phyloP scores from a whole-genome alignment of 116 monocot genomes.

The Iris pallida region DNA sequence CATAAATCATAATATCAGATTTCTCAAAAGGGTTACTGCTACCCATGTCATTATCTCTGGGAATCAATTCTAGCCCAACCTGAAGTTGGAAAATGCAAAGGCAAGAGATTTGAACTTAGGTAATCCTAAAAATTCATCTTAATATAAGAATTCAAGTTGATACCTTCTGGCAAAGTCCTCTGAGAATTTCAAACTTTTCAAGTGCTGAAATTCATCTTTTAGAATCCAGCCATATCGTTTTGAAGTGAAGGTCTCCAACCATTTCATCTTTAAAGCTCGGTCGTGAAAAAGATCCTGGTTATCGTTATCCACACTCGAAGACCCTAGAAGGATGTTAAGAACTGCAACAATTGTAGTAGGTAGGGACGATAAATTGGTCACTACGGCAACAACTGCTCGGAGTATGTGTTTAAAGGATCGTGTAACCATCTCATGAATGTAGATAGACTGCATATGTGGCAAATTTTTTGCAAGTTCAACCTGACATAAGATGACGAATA shows the following conservation, averaged over 20 bases:
- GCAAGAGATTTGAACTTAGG: neutral
- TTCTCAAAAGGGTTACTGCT: constrained; percentile 67
- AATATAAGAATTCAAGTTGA: no score
- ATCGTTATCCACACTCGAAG: constrained; percentile 21
- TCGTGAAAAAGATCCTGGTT: constrained; percentile 25
- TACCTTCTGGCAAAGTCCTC: no score
- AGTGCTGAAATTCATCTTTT: no score
- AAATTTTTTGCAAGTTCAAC: constrained; percentile 82
- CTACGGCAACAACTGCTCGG: constrained; percentile 68
- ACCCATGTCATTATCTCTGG: constrained; percentile 83
- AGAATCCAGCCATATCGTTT: no score
- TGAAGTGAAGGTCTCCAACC: no score
- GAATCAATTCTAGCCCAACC: constrained; percentile 79
- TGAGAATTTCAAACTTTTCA: no score
- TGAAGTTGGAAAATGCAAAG: constrained; percentile 14
- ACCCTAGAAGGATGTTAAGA: constrained; percentile 72
- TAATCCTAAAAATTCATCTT: neutral
- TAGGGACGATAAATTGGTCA: constrained; percentile 35
- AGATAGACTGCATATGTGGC: constrained; percentile 90
- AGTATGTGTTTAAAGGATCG: constrained; percentile 83
- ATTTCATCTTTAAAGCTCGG: constrained; percentile 53
- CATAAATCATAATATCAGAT: no score
- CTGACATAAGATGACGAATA: constrained; percentile 28
- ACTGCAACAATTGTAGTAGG: constrained; percentile 52
- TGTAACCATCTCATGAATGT: constrained; percentile 95